Base-by-base conservation (phyloP, 148 eudicot genomes). In the Amaranthus cruentus region DNA sequence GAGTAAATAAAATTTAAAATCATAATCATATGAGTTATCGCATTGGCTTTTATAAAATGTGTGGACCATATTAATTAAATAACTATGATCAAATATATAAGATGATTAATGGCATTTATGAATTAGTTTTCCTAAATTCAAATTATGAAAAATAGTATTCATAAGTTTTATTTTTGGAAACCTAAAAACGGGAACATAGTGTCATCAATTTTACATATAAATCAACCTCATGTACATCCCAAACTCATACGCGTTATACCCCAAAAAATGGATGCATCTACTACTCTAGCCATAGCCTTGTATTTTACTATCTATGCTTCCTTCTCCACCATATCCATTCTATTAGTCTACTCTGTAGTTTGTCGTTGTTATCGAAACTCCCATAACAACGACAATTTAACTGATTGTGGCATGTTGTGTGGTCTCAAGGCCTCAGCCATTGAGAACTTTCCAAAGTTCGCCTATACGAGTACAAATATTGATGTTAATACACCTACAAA, bases 401-500 rank as follows among this genome's bases (percentile, higher is more conserved):
- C 53, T 7, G 51, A 50, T 46, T 7, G 8, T n/a, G 53, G 48
- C 4, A 4, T 48, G n/a, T 4, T 1, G 42, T 21, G 5, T 44
- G 73, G 73, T 7, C 73, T 70, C 4, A 51, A n/a, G 18, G 59
- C 60, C 13, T 42, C 73, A 12, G 9, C 56, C 15, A 55, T 70
- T 9, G 62, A 70, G 51, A 8, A 13, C 73, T 70, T 70, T 42
- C 62, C 73, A 14, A 70, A 7, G 62, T 70, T 70, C 11, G 4
- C 59, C 8, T 54, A 53, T 13, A 6, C 49, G 38, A 68, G 46
- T 69, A 47, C 2, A 28, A 12, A 13, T 66, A 67, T 4, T 1
- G 70, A 50, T 67, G 4, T 49, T 2, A 18, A 67, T 43, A 62
- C 10, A 8, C 3, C 42, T 9, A 50, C 12, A n/a, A 67, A 9